Evolutionary conservation across 2,329 filamentous ascomycete species (phyloP), one percentile per base, ranked within the genome.

Genomic region (Balansia obtecta): DNA sequence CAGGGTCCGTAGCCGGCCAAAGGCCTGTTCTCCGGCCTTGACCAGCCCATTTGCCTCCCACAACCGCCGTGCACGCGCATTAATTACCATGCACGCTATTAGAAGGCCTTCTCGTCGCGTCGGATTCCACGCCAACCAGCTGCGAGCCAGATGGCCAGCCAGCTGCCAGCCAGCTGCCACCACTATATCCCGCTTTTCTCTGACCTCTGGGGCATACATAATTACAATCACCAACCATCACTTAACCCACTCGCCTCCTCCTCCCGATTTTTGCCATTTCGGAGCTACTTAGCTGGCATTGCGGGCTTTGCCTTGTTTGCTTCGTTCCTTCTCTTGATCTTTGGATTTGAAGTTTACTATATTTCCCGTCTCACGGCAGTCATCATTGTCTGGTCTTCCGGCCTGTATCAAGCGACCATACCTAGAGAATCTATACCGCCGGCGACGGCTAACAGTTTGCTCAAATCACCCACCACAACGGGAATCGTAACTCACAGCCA

Each of bases 221-320:
- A 74, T 68, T 63, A 60, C 58, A 38, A 45, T 20, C 64, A 62
- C 63, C 69, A 71, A 65, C 65, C 70, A 69, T 72, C 71, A 59
- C 59, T 53, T 55, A 62, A 61, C 61, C 60, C 56, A 61, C 58
- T 56, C n/a, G 58, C 56, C 59, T 10, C n/a, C 6, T 62, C 60
- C 58, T 65, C 60, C 63, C 61, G 64, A 63, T 59, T 69, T 71
- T 71, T 70, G 69, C 64, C 63, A 65, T 62, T 58, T 61, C 56
- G 62, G 56, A 60, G 60, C 59, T 61, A 57, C 63, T 57, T 59
- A 60, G 55, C 58, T 59, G 60, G 58, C 57, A 61, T 60, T 54
- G 60, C 58, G 61, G 65, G 59, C 3, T 27, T 27, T 27, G 27
- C 27, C 27, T 27, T 27, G 4, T 22, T 22, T 22, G 20, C 20